Base-by-base conservation (phyloP, 805 yeast genomes). In the Diddensiella transvaalensis region DNA sequence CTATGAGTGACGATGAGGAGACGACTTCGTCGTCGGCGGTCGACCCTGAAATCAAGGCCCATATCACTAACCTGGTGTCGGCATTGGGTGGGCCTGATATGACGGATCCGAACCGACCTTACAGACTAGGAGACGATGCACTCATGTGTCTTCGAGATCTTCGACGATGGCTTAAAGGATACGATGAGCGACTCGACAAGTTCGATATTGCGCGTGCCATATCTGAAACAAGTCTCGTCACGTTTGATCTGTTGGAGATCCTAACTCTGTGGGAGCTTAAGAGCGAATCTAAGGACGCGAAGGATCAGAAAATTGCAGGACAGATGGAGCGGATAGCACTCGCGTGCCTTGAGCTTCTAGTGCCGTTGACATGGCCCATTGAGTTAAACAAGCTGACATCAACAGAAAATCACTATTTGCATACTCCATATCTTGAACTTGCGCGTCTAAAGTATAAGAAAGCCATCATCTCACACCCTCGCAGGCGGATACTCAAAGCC, bases 61-160 rank as follows among this genome's bases (percentile, higher is more conserved):
- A 87, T 64, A 83, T 91, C 26, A 77, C 90, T 11, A 80, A 87
- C 38, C 73, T 90, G 35, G 87, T 89, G 2, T 79, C 96, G 2
- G 96, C 98, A 0, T 73, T 91, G 2, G 99, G 99, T 46, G 98
- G 97, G 1, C 77, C 83, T 0, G 96, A 90, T 65, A 78, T 83
- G 42, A 67, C 83, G 1, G 50, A 52, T 4, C 70, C 83, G 0
- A 63, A 67, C 3, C 53, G 76, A 0, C 80, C 80, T 0, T 93
- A 93, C 60, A 79, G 78, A 51, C 74, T 90, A 2, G 98, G 98
- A 8, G 88, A 84, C 50, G 97, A 91, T 60, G 95, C 95, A 24
- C 56, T 76, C 24, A 89, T 89, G 0, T 88, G 97, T 66, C 67
- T 93, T 26, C 83, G 85, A 57, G 99, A 93, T 66, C 66, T 93